Evolutionary conservation across 2,329 filamentous ascomycete genomes (phyloP).

Genomic region (Calonectria multiphialidica): DNA sequence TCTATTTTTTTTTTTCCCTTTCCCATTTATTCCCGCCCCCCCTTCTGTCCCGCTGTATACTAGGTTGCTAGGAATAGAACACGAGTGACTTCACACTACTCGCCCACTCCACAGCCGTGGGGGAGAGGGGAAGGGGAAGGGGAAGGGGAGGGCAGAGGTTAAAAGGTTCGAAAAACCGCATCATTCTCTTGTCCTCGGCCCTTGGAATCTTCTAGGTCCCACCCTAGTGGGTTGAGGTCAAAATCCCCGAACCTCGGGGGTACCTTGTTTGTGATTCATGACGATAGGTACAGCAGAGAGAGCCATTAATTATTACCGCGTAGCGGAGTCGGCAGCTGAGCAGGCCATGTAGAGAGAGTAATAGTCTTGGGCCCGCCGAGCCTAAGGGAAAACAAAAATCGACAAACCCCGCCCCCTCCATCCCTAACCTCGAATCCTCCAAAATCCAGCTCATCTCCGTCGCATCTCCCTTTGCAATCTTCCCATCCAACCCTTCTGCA

Average conservation of each 20-base stretch:
- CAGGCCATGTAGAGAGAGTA: constrained; percentile 2
- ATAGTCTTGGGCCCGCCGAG: neutral
- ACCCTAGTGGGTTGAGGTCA: constrained; percentile 2
- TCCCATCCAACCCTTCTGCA: neutral
- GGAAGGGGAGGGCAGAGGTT: neutral
- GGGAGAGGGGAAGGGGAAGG: neutral
- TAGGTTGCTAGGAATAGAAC: neutral
- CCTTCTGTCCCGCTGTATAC: neutral
- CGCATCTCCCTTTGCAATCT: neutral
- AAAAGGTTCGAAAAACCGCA: neutral
- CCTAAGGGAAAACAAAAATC: constrained; percentile 10
- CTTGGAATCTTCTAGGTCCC: constrained; percentile 12
- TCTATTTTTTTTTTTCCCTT: neutral
- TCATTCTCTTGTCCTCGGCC: neutral
- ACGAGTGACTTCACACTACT: neutral
- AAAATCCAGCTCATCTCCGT: constrained; percentile 17
- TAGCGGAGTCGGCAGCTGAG: constrained; percentile 7
- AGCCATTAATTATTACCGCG: constrained; percentile 12
- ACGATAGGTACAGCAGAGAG: constrained; percentile 4
- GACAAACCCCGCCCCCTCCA: constrained; percentile 26
- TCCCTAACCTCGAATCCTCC: constrained; percentile 14
- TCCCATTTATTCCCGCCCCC: neutral
- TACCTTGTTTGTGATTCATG: constrained; percentile 18
- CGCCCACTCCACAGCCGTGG: neutral
- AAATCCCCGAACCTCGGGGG: constrained; percentile 15